Conservation (phyloP, 306 rosid species). For the Calophaca sinica region DNA sequence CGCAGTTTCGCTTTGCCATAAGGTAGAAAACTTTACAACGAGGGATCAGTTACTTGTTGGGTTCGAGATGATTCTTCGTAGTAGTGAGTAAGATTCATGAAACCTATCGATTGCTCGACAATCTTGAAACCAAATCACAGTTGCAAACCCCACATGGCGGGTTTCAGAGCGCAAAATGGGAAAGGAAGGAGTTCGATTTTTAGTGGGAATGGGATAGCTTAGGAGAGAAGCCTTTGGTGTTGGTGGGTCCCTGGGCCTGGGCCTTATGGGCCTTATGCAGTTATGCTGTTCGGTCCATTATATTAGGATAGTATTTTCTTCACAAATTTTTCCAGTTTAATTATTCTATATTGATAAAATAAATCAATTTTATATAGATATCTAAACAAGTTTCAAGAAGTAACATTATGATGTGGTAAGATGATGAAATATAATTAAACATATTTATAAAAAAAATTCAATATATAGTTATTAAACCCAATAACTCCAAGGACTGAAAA, state of each 20-base stretch:
- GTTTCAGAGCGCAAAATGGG: constrained; percentile 22
- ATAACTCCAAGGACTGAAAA: too few species aligned
- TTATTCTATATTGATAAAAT: too few species aligned
- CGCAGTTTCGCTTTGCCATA: constrained; percentile 72
- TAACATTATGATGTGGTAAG: too few species aligned
- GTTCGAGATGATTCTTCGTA: not conserved
- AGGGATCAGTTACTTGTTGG: not conserved
- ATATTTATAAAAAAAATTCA: too few species aligned
- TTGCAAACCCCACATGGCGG: constrained; percentile 28
- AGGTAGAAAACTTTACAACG: not conserved
- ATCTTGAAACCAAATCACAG: not conserved
- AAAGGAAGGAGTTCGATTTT: not conserved
- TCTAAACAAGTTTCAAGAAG: too few species aligned
- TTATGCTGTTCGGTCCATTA: not conserved
- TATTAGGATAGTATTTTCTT: not conserved
- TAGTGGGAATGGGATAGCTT: constrained; percentile 31
- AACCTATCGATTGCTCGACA: not conserved
- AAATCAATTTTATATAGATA: too few species aligned
- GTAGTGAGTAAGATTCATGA: not conserved
- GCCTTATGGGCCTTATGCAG: too few species aligned
- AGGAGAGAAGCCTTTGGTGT: constrained; percentile 12
- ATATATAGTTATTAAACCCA: too few species aligned
- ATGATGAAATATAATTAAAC: too few species aligned
- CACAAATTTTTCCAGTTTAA: too few species aligned
- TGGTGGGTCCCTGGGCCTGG: constrained; percentile 5